Evolutionary conservation across 164 flowering plant genomes (phyloP), one percentile per base, ranked within the genome.

Genomic region (Tetracentron sinense): DNA sequence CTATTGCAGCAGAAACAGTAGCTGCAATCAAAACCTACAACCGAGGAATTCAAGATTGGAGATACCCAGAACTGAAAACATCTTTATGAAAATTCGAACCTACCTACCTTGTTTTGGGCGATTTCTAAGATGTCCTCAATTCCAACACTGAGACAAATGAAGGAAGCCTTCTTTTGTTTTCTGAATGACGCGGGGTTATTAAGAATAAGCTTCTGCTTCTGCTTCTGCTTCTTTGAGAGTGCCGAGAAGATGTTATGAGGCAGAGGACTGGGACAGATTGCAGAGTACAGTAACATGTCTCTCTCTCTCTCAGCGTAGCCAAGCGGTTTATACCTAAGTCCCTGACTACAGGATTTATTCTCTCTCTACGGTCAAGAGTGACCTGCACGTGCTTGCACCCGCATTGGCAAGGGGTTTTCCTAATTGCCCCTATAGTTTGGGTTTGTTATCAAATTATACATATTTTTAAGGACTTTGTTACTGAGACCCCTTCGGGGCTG

Each of bases 11-110:
- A 21, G 92, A 84, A 7, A 73, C 67, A 46, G 71, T 66, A 56
- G 96, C 89, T 54, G 92, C 85, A 33, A 93, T 65, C 72, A 93
- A 31, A 33, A 84, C 96, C 93, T 85, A 61, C 35, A 27, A 63
- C 14, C 29, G 11, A 19, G 28, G 7, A 54, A 42, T 50, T 6
- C 21, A 29, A 22, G 27, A 44, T 15, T 46, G 8, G 61, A 46
- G 14, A n/a, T 20, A 65, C 7, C 22, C 14, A 28, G 42, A 42
- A 27, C 21, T 15, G 46, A 49, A 21, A 25, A 3, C 5, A n/a
- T n/a, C n/a, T 11, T 48, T 7, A 22, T 7, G 23, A 31, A 14
- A 22, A 56, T 53, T 6, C 19, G 44, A 14, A 53, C 12, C 11
- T 27, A 19, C 21, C 26, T 64, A 80, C 86, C 78, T 82, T 82